Evolutionary conservation across 108 stramenopile species (phyloP).

Genomic region (Skeletonema marinoi): DNA sequence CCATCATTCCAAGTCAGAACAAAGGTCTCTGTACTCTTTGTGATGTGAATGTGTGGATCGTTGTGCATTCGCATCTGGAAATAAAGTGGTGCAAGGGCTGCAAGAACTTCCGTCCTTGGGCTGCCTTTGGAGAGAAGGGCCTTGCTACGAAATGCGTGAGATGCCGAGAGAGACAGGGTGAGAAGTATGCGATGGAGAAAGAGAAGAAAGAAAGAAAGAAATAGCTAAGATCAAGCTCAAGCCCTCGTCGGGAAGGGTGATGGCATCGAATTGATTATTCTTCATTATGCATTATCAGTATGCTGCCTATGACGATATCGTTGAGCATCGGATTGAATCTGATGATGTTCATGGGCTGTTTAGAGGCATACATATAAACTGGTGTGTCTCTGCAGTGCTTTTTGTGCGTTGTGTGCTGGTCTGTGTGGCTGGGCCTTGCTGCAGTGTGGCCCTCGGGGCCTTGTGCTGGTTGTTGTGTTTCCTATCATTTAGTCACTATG

Average conservation of each 20-base stretch:
- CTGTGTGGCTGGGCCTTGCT: too few species aligned
- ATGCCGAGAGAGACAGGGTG: conserved; percentile 86
- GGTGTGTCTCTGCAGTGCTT: too few species aligned
- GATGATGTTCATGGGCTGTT: background rate
- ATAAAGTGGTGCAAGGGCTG: conserved; percentile 95
- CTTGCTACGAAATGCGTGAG: conserved; percentile 87
- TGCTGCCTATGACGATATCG: background rate
- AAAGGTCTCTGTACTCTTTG: conserved; percentile 90
- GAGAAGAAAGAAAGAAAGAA: conserved; percentile 2
- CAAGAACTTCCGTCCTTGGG: conserved; percentile 93
- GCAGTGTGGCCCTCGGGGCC: too few species aligned
- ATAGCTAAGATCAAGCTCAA: background rate
- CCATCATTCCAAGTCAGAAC: conserved; percentile 89
- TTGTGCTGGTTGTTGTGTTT: too few species aligned
- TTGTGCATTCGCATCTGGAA: conserved; percentile 69
- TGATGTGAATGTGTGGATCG: conserved; percentile 91
- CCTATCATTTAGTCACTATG: too few species aligned
- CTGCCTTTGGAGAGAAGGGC: conserved; percentile 89
- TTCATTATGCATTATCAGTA: background rate
- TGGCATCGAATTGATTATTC: background rate
- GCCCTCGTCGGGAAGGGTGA: background rate
- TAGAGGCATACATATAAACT: background rate
- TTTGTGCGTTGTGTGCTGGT: too few species aligned
- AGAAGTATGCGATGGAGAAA: conserved; percentile 73
- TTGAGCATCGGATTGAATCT: background rate